phyloP scores from a whole-genome alignment of 2,329 filamentous ascomycete genomes.

The Neonectria sp. region DNA sequence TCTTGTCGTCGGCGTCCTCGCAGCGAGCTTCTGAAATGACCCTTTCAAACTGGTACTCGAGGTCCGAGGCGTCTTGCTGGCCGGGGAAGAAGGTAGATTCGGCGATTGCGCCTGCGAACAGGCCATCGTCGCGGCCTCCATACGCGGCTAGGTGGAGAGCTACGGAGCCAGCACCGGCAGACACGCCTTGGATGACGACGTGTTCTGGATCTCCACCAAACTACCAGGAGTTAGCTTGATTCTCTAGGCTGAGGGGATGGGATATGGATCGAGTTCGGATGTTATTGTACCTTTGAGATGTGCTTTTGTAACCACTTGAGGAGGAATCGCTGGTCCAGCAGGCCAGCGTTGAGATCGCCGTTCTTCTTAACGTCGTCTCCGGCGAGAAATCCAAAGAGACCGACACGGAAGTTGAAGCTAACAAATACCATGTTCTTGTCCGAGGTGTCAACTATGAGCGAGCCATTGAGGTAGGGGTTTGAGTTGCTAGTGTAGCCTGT shows the following conservation, averaged over 20 bases:
- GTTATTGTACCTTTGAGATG: slow-evolving; percentile 61
- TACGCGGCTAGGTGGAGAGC: slow-evolving; percentile 66
- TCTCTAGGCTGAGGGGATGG: not conserved
- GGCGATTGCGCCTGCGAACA: slow-evolving; percentile 63
- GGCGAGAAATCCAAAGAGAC: slow-evolving; percentile 74
- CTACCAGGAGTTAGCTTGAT: slow-evolving; percentile 35
- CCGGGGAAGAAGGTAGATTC: slow-evolving; percentile 67
- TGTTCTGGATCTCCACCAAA: slow-evolving; percentile 73
- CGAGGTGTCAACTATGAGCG: slow-evolving; percentile 61
- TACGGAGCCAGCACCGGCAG: slow-evolving; percentile 73
- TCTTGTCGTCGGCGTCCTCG: slow-evolving; percentile 44
- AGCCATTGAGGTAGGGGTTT: slow-evolving; percentile 69
- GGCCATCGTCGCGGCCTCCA: slow-evolving; percentile 59
- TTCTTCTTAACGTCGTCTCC: slow-evolving; percentile 67
- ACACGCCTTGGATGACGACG: slow-evolving; percentile 74
- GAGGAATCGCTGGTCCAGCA: slow-evolving; percentile 74
- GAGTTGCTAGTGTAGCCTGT: slow-evolving; percentile 61
- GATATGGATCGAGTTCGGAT: too few relatives aligned
- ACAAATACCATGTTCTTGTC: slow-evolving; percentile 67
- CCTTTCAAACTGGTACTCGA: slow-evolving; percentile 64
- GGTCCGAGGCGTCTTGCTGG: slow-evolving; percentile 59
- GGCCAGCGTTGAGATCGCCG: slow-evolving; percentile 73
- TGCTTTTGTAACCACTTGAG: slow-evolving; percentile 74
- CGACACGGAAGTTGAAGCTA: slow-evolving; percentile 76
- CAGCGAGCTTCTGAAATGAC: slow-evolving; percentile 56